A percentile compares a stretch with the other conserved stretches of the same genome.
Conservation (phyloP, 495 filamentous ascomycete genomes). For the Trichoderma gamsii region DNA sequence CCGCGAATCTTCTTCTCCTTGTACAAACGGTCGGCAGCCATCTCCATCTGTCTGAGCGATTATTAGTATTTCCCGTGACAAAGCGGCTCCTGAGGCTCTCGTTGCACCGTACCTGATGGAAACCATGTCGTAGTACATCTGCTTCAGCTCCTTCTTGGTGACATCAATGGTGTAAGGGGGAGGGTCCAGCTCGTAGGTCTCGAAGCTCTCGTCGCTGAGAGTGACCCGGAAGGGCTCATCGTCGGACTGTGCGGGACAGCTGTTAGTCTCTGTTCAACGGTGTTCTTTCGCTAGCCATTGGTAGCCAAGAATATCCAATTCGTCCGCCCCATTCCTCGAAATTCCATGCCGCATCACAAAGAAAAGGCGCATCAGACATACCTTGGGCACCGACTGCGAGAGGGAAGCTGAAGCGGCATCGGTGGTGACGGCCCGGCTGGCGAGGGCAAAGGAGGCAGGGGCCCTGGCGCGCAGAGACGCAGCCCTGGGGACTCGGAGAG, state of each 20-base stretch:
- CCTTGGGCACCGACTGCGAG: constrained; percentile 15
- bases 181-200: constrained; percentile 97
- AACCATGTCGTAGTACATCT: constrained; percentile 99
- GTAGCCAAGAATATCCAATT: not conserved
- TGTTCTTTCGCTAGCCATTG: not conserved
- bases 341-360: not conserved
- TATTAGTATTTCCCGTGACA: constrained; percentile 12
- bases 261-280: not conserved
- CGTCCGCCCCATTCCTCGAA: not conserved
- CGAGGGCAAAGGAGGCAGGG: constrained; percentile 7
- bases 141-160: constrained; percentile 94
- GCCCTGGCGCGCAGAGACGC: constrained; percentile 11
- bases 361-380: constrained; percentile 17
- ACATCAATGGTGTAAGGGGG: constrained; percentile 84
- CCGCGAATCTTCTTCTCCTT: constrained; percentile 99
- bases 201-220: constrained; percentile 96
- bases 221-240: constrained; percentile 88
- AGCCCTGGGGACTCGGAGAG: constrained; percentile 12
- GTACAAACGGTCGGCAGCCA: constrained; percentile 96
- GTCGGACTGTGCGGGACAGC: constrained; percentile 57
- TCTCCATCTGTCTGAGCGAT: constrained; percentile 83
- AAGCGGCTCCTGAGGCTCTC: constrained; percentile 8
- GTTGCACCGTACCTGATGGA: constrained; percentile 61
- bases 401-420: constrained; percentile 17
- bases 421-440: constrained; percentile 17